Percentiles rank a stretch among this genome's conserved stretches.
Conservation (phyloP, 108 stramenopile genomes). For the Bacterosira constricta region DNA sequence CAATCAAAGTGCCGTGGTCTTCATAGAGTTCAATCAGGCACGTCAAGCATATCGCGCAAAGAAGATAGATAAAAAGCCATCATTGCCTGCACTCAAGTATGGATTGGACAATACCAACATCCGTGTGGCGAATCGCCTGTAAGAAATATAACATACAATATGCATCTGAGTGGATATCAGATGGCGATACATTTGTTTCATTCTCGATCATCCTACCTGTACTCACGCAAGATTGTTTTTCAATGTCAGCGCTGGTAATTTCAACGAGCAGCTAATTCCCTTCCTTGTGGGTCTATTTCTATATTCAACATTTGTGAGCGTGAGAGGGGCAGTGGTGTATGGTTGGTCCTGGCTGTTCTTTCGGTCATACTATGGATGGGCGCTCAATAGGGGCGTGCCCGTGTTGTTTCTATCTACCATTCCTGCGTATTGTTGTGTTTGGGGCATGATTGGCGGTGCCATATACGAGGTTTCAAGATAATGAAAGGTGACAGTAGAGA, state of each 20-base stretch:
- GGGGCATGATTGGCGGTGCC: conserved; percentile 4
- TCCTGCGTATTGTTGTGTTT: conserved; percentile 22
- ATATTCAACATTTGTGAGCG: conserved; percentile 13
- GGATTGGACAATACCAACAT: conserved; percentile 16
- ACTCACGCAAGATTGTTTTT: no score
- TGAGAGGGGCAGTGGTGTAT: background rate
- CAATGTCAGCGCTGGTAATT: conserved; percentile 16
- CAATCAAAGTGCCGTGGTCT: conserved; percentile 16
- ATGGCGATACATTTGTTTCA: no score
- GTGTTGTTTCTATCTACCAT: conserved; percentile 22
- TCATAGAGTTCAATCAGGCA: conserved; percentile 6
- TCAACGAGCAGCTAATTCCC: conserved; percentile 11
- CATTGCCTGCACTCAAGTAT: conserved; percentile 6
- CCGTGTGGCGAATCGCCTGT: conserved; percentile 7
- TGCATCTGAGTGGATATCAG: no score
- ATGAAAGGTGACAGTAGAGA: conserved; percentile 19
- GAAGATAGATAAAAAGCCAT: conserved; percentile 6
- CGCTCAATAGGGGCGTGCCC: background rate
- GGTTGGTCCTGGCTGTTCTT: conserved; percentile 26
- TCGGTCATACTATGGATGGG: conserved; percentile 12
- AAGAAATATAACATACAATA: background rate
- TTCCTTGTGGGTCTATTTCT: conserved; percentile 17
- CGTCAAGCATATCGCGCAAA: background rate
- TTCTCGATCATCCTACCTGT: no score
- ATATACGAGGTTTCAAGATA: background rate